A percentile compares a stretch with the other conserved stretches of the same genome.
Conservation (phyloP, 2,329 filamentous ascomycete species). For the Mycosphaerella arachidis region DNA sequence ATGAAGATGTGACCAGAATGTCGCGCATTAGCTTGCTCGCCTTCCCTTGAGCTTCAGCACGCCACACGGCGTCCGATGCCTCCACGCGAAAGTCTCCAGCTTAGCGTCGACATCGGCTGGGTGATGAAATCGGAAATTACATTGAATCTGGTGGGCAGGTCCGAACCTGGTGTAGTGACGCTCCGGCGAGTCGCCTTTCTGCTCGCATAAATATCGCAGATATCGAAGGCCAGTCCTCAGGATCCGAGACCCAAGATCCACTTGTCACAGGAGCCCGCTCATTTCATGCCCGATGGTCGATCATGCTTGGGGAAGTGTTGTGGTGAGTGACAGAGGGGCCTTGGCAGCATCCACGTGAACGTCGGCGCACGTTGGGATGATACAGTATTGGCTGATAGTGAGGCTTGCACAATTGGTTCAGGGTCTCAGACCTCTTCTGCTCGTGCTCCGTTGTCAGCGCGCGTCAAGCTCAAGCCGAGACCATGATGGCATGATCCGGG, state of each 20-base stretch:
- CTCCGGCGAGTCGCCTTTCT: neutral
- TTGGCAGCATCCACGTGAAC: neutral
- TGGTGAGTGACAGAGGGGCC: neutral
- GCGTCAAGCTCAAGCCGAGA: neutral
- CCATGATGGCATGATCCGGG: neutral
- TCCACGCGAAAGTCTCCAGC: slow-evolving; percentile 6
- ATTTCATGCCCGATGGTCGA: neutral
- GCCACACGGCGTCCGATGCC: neutral
- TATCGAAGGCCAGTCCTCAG: neutral
- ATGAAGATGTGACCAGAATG: neutral
- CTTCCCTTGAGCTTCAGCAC: neutral
- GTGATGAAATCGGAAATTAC: neutral
- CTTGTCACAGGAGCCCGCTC: neutral
- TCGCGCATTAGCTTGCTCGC: slow-evolving; percentile 1
- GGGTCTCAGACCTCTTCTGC: neutral
- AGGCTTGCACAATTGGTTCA: neutral
- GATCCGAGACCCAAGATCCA: neutral
- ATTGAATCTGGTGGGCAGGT: neutral
- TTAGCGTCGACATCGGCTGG: neutral
- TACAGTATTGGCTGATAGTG: neutral
- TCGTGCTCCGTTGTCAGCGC: neutral
- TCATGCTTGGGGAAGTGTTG: neutral
- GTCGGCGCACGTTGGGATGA: neutral
- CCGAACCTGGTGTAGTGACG: neutral
- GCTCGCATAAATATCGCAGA: neutral